Conservation (phyloP, 148 eudicot genomes). For the Fagopyrum homotropicum region DNA sequence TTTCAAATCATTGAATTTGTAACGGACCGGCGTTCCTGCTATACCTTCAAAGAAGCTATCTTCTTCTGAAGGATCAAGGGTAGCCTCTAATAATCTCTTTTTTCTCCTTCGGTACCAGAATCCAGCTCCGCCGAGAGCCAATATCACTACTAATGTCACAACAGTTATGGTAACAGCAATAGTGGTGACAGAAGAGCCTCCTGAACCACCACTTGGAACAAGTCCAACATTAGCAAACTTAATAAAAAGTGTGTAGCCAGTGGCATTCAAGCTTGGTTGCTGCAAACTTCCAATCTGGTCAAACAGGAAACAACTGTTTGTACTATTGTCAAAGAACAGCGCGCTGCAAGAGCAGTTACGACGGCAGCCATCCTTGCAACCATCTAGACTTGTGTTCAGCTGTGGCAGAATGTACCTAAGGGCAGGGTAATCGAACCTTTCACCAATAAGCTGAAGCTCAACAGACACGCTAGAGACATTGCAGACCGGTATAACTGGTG, state of each 20-base stretch:
- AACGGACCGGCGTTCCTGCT: slow-evolving; percentile 91
- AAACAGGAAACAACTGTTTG: slow-evolving; percentile 56
- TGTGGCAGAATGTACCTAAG: slow-evolving; percentile 46
- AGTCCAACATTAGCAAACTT: slow-evolving; percentile 28
- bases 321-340: slow-evolving; percentile 66
- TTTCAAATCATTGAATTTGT: slow-evolving; percentile 56
- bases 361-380: slow-evolving; percentile 56
- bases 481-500: slow-evolving; percentile 39
- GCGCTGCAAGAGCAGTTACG: slow-evolving; percentile 70
- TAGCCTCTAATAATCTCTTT: slow-evolving; percentile 26
- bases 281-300: slow-evolving; percentile 70
- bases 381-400: slow-evolving; percentile 35
- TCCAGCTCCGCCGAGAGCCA: slow-evolving; percentile 38
- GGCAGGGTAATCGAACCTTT: slow-evolving; percentile 53
- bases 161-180: neutral
- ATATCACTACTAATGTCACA: slow-evolving; percentile 38
- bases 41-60: slow-evolving; percentile 61
- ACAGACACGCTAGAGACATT: slow-evolving; percentile 7
- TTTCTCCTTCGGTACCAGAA: slow-evolving; percentile 22
- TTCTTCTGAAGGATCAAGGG: slow-evolving; percentile 47
- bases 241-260: slow-evolving; percentile 30
- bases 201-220: neutral
- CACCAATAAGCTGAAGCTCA: slow-evolving; percentile 48
- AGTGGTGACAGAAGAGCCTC: neutral
- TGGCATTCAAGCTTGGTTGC: slow-evolving; percentile 23